Evolutionary conservation across 345 rosid species (phyloP).

Genomic region (Syzygium aromaticum): DNA sequence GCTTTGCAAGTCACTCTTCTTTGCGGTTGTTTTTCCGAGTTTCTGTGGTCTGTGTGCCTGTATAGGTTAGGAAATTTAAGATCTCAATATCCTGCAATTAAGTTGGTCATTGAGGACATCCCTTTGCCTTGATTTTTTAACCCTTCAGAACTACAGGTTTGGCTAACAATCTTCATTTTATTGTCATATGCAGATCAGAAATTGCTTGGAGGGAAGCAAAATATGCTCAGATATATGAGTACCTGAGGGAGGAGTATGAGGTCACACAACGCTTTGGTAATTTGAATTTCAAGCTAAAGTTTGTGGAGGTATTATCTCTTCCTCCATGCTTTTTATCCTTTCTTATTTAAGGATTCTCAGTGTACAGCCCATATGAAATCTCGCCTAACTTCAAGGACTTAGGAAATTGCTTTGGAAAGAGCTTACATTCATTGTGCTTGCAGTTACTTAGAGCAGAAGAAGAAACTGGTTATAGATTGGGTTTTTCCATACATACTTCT

Average conservation of each 20-base stretch:
- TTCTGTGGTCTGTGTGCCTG: not conserved
- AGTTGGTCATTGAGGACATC: not conserved
- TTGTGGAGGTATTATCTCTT: conserved; percentile 58
- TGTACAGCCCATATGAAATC: not conserved
- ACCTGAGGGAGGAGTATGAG: conserved; percentile 86
- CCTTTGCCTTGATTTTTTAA: not conserved
- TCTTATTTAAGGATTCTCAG: not conserved
- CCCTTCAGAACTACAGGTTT: not conserved
- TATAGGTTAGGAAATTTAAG: not conserved
- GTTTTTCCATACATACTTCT: not conserved
- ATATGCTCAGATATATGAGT: conserved; percentile 84
- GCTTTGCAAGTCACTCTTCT: not conserved
- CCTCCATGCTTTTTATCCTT: not conserved
- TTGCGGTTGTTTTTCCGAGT: not conserved
- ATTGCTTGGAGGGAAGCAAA: conserved; percentile 97
- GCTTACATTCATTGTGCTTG: not conserved
- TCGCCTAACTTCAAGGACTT: not conserved
- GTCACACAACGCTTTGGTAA: conserved; percentile 88
- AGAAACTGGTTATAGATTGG: not conserved
- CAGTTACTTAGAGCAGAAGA: not conserved
- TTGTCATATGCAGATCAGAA: conserved; percentile 52
- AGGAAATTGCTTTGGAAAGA: not conserved
- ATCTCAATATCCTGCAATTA: not conserved
- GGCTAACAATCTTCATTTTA: not conserved
- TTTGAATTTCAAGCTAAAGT: conserved; percentile 78